Evolutionary conservation across 2,329 filamentous ascomycete genomes (phyloP), one percentile per base, ranked within the genome.

Genomic region (Helotiales sp.): DNA sequence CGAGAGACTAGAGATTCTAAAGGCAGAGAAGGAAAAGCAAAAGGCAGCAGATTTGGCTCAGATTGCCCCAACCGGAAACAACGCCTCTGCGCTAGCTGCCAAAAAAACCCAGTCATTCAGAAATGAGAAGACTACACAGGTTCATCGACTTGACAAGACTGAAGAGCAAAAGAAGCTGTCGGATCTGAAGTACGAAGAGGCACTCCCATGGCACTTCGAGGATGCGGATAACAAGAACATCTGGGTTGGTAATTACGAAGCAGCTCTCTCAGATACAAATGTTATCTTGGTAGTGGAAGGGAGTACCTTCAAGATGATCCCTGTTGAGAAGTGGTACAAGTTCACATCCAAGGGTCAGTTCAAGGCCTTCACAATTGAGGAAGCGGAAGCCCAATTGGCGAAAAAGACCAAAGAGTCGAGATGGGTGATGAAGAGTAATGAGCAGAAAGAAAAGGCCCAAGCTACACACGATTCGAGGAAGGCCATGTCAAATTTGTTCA

Each of bases 171-270:
- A 86, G 85, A 96, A 85, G 82, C 85, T 89, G 66, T 84, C 85
- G 0, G 87, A 88, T 65, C 88, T 88, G 80, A 91, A 94, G 70
- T 99, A 98, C 72, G 96, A 98, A 78, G 96, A 99, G 79, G 93
- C 95, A 3, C 83, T 97, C 59, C 96, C 96, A 6, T 99, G 96
- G 96, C 94, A 97, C 78, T 80, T 99, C 40, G 96, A 99, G 77
- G 96, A 99, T 78, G 96, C 94, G 47, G 95, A 99, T 75, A 93
- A 93, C 71, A 97, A 95, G 78, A 95, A 97, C 74, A 91, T 92
- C 2, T 98, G 94, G 93, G 90, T 96, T 37, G 96, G 94, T 52
- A 91, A 90, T 65, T 97, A 98, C 74, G 92, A 98, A 74, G 91
- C 91, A 28, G 92, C 93, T 20, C 85, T 98, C 43, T 97, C 95